phyloP scores from a whole-genome alignment of 345 rosid genomes.

The Linum usitatissimum region DNA sequence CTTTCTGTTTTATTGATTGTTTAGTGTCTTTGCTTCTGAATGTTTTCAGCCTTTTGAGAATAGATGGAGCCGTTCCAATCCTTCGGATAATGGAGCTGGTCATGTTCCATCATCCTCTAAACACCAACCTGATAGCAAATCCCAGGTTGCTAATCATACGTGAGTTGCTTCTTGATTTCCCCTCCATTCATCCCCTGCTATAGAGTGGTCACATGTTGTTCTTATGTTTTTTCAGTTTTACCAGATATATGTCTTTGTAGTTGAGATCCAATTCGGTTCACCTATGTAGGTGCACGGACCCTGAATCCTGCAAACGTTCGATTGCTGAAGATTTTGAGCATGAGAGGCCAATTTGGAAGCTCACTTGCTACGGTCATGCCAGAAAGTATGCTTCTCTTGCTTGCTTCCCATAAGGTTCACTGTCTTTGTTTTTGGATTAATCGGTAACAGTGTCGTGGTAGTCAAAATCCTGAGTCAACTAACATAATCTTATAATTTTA shows the following conservation, averaged over 20 bases:
- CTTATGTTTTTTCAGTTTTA: background rate
- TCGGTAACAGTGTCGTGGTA: too few relatives aligned
- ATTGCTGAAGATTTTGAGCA: conserved; percentile 63
- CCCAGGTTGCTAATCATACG: conserved; percentile 53
- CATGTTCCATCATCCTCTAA: conserved; percentile 21
- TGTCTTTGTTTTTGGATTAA: too few relatives aligned
- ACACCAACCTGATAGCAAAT: conserved; percentile 38
- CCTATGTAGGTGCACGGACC: conserved; percentile 69
- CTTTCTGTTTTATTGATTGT: background rate
- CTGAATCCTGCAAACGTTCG: conserved; percentile 51
- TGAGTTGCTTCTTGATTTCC: conserved; percentile 20
- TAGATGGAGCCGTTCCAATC: conserved; percentile 52
- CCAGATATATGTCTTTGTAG: conserved; percentile 4
- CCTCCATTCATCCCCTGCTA: conserved; percentile 1
- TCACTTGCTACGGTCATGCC: conserved; percentile 80
- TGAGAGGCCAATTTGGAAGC: conserved; percentile 86
- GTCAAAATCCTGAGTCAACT: too few relatives aligned
- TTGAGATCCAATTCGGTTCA: conserved; percentile 8
- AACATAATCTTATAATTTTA: too few relatives aligned
- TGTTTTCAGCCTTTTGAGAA: conserved; percentile 51
- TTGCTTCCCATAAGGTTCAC: background rate
- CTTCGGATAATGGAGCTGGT: conserved; percentile 24
- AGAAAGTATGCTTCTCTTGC: conserved; percentile 38
- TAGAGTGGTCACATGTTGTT: too few relatives aligned
- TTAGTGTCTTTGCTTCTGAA: background rate